Percentiles rank a stretch among this genome's conserved stretches.
phyloP scores from a whole-genome alignment of 768 basidiomycete species.

The Lactarius psammicola region DNA sequence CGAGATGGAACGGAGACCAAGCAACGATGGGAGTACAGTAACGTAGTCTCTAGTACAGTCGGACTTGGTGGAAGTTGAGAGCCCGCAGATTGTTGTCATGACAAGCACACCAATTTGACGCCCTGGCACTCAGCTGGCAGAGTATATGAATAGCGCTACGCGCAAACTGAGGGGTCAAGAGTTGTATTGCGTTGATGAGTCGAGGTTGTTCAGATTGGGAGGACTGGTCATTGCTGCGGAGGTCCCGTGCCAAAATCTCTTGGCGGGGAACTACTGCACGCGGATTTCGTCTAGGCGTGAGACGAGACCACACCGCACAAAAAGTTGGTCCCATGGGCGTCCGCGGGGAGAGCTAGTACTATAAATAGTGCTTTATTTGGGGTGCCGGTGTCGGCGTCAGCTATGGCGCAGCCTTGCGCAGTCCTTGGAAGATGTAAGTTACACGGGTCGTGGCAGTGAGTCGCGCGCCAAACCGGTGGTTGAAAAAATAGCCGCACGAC shows the following conservation, averaged over 20 bases:
- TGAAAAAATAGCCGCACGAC: neutral
- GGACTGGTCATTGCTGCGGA: neutral
- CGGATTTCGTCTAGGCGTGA: neutral
- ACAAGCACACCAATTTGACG: neutral
- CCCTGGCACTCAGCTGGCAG: neutral
- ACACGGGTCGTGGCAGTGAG: neutral
- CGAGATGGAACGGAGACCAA: neutral
- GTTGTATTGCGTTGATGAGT: neutral
- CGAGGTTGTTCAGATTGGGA: neutral
- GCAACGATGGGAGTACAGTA: neutral
- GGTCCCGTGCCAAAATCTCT: neutral
- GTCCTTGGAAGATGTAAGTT: neutral
- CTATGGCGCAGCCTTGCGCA: neutral
- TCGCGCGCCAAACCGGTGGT: neutral
- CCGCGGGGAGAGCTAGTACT: neutral
- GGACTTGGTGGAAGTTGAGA: neutral
- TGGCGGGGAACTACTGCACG: neutral
- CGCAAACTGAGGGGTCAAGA: neutral
- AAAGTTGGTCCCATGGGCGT: neutral
- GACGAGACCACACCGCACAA: neutral
- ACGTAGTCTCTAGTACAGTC: neutral
- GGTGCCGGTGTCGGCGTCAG: neutral
- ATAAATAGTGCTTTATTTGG: neutral
- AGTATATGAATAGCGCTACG: neutral
- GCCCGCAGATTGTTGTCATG: conserved; percentile 7